A percentile compares a stretch with the other conserved stretches of the same genome.
Conservation (phyloP, 2,329 filamentous ascomycete genomes). For the Fusarium duplospermum region DNA sequence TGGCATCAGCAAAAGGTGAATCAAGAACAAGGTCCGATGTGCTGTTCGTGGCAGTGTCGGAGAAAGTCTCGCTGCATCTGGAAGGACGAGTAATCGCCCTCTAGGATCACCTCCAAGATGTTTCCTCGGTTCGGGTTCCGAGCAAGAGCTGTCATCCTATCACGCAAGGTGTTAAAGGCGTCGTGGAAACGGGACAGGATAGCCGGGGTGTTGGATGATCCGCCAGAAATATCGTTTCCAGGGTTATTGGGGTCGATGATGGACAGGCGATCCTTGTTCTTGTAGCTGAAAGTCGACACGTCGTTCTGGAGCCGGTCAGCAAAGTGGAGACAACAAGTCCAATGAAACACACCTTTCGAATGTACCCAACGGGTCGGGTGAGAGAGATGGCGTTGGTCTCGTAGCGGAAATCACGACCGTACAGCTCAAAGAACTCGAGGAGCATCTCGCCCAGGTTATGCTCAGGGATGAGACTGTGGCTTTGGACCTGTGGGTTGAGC, state of each 20-base stretch:
- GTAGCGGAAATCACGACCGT: constrained; percentile 84
- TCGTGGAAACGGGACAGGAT: constrained; percentile 78
- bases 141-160: constrained; percentile 67
- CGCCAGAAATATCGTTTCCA: constrained; percentile 89
- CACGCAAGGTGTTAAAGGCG: constrained; percentile 68
- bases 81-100: constrained; percentile 83
- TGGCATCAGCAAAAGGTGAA: background rate
- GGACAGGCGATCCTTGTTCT: constrained; percentile 75
- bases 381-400: constrained; percentile 78
- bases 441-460: constrained; percentile 83
- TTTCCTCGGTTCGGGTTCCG: constrained; percentile 43
- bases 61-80: constrained; percentile 74
- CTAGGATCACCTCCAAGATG: constrained; percentile 78
- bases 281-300: constrained; percentile 63
- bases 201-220: constrained; percentile 75
- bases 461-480: constrained; percentile 66
- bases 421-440: constrained; percentile 89
- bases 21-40: constrained; percentile 49
- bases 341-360: constrained; percentile 75
- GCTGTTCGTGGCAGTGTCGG: constrained; percentile 60
- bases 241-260: constrained; percentile 93
- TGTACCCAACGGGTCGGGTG: constrained; percentile 74
- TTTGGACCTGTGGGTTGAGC: constrained; percentile 77
- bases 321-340: accelerated
- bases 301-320: constrained; percentile 51